Base-by-base conservation (phyloP, 208 protist species). In the Leishmania mexicana region DNA sequence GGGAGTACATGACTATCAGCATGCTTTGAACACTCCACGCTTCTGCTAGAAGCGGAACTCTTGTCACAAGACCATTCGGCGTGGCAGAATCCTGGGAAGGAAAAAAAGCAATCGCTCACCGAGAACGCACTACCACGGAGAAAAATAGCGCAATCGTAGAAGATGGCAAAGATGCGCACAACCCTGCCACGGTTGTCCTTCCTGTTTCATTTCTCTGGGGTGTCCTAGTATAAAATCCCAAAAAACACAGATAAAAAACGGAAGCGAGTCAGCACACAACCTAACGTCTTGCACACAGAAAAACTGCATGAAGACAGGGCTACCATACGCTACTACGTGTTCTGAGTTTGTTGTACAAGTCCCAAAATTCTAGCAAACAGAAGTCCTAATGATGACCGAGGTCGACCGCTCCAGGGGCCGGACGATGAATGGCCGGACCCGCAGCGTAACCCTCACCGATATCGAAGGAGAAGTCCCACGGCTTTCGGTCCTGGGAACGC, bases 391-490 rank as follows among this genome's bases (percentile, higher is more conserved):
- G 91, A 85, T 95, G 92, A 42, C 80, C 89, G 45, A 96, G 86
- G 70, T 96, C 90, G 13, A 95, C 89, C 24, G 93, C 93, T 57
- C 91, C 93, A n/a, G 91, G 86, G 28, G 93, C 91, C 42, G 91
- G 91, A 68, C 93, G 92, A 38, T 84, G 78, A 28, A 89, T 89
- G 40, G 93, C 86, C 24, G 93, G 91, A 75, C 93, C 93, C 76
- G 93, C 93, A 49, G 90, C 93, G 80, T 94, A 97, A 15, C 94
- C 94, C 83, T 97, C 94, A 90, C 94, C 94, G 71, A 94, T 94
- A 80, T 95, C 92, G 79, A 97, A 97, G 57, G 90, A 86, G 85
- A 97, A 97, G 83, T 97, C 92, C 94, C 94, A 97, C 24, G 94
- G 94, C 87, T 97, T 94, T 60, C 90, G 84, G 79, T 94, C 92